Conservation (phyloP, 352 stramenopile species). For the Halophytophthora polymorphica region DNA sequence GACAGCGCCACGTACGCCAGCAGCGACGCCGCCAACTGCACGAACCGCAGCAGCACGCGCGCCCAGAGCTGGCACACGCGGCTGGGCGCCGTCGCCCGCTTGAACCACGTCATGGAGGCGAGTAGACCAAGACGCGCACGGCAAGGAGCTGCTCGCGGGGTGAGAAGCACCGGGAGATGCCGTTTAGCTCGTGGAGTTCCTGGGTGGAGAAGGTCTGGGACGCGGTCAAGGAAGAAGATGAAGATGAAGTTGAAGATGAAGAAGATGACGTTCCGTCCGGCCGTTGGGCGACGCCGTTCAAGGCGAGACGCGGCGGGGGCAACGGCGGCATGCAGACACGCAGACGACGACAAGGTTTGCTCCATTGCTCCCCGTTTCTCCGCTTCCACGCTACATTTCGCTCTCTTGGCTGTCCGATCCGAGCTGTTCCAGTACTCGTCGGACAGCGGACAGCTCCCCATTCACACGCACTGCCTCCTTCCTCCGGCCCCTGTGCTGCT, state of each 20-base stretch:
- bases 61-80: slow-evolving; percentile 23
- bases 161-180: no score
- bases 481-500: no score
- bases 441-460: background rate
- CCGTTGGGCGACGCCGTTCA: no score
- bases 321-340: background rate
- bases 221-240: no score
- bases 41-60: slow-evolving; percentile 48
- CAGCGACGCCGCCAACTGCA: slow-evolving; percentile 58
- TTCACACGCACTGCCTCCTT: no score
- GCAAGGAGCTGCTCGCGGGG: no score
- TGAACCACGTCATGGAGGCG: background rate
- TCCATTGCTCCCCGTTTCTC: background rate
- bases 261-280: no score
- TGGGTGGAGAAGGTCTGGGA: no score
- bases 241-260: no score
- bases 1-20: slow-evolving; percentile 53
- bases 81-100: background rate
- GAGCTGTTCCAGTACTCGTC: background rate
- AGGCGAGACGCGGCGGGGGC: no score
- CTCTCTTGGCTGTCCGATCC: no score
- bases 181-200: no score
- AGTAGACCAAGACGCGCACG: background rate
- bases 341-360: background rate
- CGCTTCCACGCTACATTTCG: background rate